Conservation (phyloP, 768 basidiomycete species). For the Phaeolepiota aurea region DNA sequence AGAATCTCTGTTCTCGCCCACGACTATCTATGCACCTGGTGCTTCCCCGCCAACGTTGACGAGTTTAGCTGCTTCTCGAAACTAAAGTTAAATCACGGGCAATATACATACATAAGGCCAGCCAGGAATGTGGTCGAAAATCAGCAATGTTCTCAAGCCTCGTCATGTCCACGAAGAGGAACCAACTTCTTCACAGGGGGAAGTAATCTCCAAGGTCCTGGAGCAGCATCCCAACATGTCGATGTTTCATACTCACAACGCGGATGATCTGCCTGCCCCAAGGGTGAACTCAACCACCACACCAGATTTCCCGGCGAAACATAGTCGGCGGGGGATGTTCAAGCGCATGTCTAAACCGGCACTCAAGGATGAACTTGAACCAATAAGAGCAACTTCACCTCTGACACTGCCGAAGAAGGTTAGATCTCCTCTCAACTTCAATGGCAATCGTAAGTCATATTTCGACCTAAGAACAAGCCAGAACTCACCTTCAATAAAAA, state of each 20-base stretch:
- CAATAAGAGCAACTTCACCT: constrained; percentile 27
- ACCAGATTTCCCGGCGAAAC: constrained; percentile 43
- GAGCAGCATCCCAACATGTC: constrained; percentile 60
- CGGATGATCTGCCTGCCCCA: constrained; percentile 8
- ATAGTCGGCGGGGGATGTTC: constrained; percentile 39
- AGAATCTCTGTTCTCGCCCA: background rate
- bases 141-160: constrained; percentile 47
- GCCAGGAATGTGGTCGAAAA: constrained; percentile 51
- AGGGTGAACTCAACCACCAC: constrained; percentile 25
- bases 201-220: constrained; percentile 42
- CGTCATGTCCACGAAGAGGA: constrained; percentile 22
- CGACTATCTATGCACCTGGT: background rate
- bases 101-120: background rate
- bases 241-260: constrained; percentile 36
- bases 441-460: constrained; percentile 25
- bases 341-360: constrained; percentile 40
- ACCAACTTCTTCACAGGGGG: constrained; percentile 21
- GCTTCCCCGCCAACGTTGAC: background rate
- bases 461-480: no score
- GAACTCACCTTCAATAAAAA: no score
- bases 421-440: constrained; percentile 29
- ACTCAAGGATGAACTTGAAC: constrained; percentile 31
- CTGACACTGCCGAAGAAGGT: constrained; percentile 43
- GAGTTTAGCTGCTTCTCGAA: background rate
- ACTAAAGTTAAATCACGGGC: background rate